Evolutionary conservation across 2,329 filamentous ascomycete genomes (phyloP), one percentile per base, ranked within the genome.

Genomic region (Pestalotiopsis sp.): DNA sequence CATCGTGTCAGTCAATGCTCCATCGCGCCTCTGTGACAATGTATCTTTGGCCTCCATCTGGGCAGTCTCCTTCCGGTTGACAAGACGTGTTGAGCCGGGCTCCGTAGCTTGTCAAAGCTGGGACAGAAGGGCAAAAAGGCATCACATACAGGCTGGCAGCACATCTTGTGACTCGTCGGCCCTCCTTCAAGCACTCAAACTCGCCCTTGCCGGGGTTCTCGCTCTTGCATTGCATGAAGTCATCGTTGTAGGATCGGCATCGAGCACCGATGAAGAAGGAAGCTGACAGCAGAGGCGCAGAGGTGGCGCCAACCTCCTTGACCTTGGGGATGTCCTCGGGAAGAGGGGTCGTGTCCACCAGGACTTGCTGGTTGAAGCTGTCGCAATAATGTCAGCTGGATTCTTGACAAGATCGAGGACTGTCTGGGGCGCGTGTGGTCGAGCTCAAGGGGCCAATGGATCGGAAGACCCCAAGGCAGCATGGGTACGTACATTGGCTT

Each of bases 201-300:
- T 99, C 96, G 81, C 94, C 96, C 82, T 89, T 90, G 77, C 96
- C 96, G 72, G 93, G 92, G 77, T 94, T 91, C 84, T 98, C 94
- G 75, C 90, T 93, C 91, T 99, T 99, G 92, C 96, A 99, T 86
- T 97, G 93, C 95, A 99, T 99, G 85, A 92, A 99, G 84, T 99
- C 96, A 86, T 99, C 96, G 83, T 98, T 98, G 88, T 95, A 99
- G 68, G 93, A 87, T 81, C 89, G 92, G 91, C 96, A 99, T 79
- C 95, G 92, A 74, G 94, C 95, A 72, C 96, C 96, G 80, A 99
- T 99, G 83, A 98, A 99, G 88, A 93, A 99, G 66, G 94, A 91
- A 40, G 96, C 96, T 73, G 93, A 97, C 70, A 97, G 86, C 59
- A 99, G 89, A 67, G 96, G 96, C 52, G 95, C 96, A 68, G 95